A percentile compares a stretch with the other conserved stretches of the same genome.
These are phyloP conservation scores for Metschnikowia arizonensis DNA, from an alignment of 805 yeast genomes.

Conservation along the genomic window DNA sequence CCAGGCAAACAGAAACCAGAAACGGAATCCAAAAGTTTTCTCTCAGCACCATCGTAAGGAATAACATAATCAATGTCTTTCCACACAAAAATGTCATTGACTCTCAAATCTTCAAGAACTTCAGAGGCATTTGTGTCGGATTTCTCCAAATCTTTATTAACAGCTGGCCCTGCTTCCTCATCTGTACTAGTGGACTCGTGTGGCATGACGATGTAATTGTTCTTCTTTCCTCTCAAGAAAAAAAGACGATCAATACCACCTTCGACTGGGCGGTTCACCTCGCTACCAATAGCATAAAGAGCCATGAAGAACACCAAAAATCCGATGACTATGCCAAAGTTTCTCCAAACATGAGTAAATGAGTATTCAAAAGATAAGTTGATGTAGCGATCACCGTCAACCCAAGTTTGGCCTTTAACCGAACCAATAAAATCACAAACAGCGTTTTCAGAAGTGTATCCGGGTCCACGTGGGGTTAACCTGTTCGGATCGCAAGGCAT, in stretches of 20 bases:
- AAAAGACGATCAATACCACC: conserved; percentile 33
- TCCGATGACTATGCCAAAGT: conserved; percentile 45
- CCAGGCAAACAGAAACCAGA: conserved; percentile 45
- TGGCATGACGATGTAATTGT: conserved; percentile 18
- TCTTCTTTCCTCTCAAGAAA: conserved; percentile 26
- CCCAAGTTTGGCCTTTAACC: conserved; percentile 16
- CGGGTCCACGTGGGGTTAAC: conserved; percentile 26
- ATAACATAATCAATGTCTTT: conserved; percentile 55
- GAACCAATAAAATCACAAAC: conserved; percentile 17
- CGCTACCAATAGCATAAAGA: conserved; percentile 25
- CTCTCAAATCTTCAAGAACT: conserved; percentile 12
- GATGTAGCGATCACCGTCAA: conserved; percentile 33
- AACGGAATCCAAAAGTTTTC: conserved; percentile 33
- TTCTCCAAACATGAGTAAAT: conserved; percentile 44
- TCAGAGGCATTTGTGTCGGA: conserved; percentile 7
- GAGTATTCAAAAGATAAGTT: conserved; percentile 29
- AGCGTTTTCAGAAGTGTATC: conserved; percentile 16
- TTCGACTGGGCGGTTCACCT: conserved; percentile 25
- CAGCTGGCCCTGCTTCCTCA: conserved; percentile 16
- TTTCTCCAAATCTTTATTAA: conserved; percentile 8
- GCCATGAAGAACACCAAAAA: conserved; percentile 15
- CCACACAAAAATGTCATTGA: conserved; percentile 44
- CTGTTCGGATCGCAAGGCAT: conserved; percentile 24
- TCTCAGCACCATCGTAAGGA: conserved; percentile 40
- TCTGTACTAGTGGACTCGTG: conserved; percentile 12